Evolutionary conservation across 1,284 basidiomycete genomes (phyloP).

Genomic region (Coniophora puteana): DNA sequence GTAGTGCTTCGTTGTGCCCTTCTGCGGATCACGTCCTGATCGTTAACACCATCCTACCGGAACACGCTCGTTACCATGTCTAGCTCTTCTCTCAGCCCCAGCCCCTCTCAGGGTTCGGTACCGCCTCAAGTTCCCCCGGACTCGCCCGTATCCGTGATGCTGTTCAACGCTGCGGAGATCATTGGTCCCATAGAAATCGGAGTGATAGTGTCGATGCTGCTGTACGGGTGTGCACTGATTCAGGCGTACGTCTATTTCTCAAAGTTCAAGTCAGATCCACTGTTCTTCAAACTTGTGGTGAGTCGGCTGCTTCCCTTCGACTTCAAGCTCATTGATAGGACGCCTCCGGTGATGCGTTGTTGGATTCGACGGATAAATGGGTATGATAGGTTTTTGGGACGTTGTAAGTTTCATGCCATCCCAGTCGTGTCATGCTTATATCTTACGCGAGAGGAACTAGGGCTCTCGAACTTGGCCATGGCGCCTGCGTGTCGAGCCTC

Average conservation of each 20-base stretch:
- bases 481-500: not conserved
- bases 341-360: no score
- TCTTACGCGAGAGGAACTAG: not conserved
- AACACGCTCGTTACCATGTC: no score
- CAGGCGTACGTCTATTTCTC: conserved; percentile 5
- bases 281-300: conserved; percentile 1
- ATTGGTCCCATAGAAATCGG: conserved; percentile 5
- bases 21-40: no score
- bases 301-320: not conserved
- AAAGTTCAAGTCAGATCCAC: not conserved
- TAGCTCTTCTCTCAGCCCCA: no score
- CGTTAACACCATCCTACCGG: no score
- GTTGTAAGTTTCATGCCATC: conserved; percentile 3
- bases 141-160: no score
- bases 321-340: no score
- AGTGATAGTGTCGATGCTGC: not conserved
- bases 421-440: not conserved
- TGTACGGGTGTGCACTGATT: conserved; percentile 1
- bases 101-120: no score
- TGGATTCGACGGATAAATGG: not conserved
- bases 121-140: no score
- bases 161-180: no score
- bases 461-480: conserved; percentile 1
- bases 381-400: not conserved
- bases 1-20: no score